Base-by-base conservation (phyloP, 2,329 filamentous ascomycete genomes). In the Fusarium devonianum region DNA sequence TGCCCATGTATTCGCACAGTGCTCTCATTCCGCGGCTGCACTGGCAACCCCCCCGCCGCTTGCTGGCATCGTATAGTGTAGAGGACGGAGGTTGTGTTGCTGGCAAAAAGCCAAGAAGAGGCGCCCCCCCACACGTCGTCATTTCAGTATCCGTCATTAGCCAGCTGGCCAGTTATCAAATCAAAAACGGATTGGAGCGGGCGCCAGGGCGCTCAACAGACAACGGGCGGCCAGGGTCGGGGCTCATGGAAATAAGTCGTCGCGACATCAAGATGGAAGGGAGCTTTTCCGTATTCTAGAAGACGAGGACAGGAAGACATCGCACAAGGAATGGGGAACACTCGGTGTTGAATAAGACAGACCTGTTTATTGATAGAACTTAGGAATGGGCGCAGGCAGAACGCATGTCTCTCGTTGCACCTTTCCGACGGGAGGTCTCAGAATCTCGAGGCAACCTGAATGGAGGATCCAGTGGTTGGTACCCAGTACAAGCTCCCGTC, bases 91-190 rank as follows among this genome's bases (percentile, higher is more conserved):
- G n/a, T 44, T 51, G 51, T n/a, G 40, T 53, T 60, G 56, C 37
- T 64, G 61, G 61, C 53, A 49, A 37, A 47, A n/a, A 52, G 39
- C 45, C 54, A 60, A 60, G 55, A 56, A 49, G 48, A 56, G 40
- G 49, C 51, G 55, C 54, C 58, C 62, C n/a, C 62, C 62, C 62
- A 64, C 62, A 64, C 53, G 45, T 65, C 60, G 60, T 65, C 62
- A 64, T 65, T 65, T 64, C 58, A 59, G 48, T 53, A 40, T 53
- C 60, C 60, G 50, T 65, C 62, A 62, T 65, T 65, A 65, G 62
- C 47, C 54, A n/a, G n/a, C n/a, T n/a, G n/a, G n/a, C n/a, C 52
- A 48, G 50, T 60, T 62, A 49, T 58, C 62, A 58, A 65, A 64
- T 65, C 62, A 64, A 61, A 64, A 62, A 49, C 49, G 57, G 59